Percentiles rank a stretch among this genome's conserved stretches.
Evolutionary conservation across 169 alveolate genomes (phyloP).

Genomic region (Plasmodium adleri): DNA sequence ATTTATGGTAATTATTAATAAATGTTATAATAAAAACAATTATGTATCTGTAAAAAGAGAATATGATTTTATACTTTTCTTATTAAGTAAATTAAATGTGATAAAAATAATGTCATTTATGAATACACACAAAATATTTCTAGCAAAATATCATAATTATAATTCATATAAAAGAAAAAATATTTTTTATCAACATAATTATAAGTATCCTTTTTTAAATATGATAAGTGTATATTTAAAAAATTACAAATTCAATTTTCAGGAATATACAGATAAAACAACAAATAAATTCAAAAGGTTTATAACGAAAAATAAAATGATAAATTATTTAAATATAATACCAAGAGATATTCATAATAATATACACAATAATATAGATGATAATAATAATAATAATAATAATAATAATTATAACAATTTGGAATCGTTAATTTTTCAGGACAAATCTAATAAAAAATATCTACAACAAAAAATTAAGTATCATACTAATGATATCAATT

Average conservation of each 20-base stretch:
- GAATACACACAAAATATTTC: conserved; percentile 63
- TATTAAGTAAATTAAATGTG: conserved; percentile 60
- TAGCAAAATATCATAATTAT: conserved; percentile 47
- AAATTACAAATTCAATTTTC: conserved; percentile 30
- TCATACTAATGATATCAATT: conserved; percentile 9
- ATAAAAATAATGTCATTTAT: conserved; percentile 53
- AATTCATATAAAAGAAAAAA: conserved; percentile 56
- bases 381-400: neutral
- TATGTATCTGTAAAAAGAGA: conserved; percentile 49
- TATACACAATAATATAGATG: neutral
- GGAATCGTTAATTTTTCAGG: neutral
- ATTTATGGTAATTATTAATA: conserved; percentile 11
- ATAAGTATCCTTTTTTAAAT: conserved; percentile 68
- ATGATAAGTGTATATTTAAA: conserved; percentile 56
- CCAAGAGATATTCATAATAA: neutral
- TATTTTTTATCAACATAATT: conserved; percentile 53
- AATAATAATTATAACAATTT: neutral
- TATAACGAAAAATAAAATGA: conserved; percentile 21
- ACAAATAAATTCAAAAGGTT: conserved; percentile 16
- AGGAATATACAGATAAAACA: conserved; percentile 9
- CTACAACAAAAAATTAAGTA: conserved; percentile 30
- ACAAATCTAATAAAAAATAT: conserved; percentile 27
- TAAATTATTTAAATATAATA: neutral
- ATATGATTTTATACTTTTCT: conserved; percentile 58
- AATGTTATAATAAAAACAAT: conserved; percentile 6